These are phyloP conservation scores for Verticillium albo-atrum DNA, from an alignment of 2,329 filamentous ascomycete species.

Conservation along the genomic window DNA sequence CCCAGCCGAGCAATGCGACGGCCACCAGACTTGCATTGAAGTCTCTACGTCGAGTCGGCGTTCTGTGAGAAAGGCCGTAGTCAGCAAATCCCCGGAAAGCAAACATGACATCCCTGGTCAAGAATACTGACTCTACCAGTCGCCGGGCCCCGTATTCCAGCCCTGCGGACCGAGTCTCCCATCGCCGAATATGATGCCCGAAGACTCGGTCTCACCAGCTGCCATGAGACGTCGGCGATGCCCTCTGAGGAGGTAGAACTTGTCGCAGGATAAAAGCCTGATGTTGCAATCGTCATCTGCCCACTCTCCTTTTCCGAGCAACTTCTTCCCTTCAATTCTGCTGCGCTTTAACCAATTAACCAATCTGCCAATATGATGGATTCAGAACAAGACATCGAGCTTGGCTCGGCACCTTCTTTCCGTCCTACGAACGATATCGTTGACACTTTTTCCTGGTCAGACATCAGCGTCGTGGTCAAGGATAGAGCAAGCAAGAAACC, in stretches of 20 bases:
- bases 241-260: background rate
- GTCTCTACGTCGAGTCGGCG: background rate
- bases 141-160: background rate
- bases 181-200: background rate
- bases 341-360: too few relatives aligned
- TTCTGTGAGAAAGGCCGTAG: background rate
- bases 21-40: background rate
- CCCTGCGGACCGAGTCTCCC: background rate
- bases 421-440: slow-evolving; percentile 62
- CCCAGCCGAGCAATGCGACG: too few relatives aligned
- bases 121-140: background rate
- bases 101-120: background rate
- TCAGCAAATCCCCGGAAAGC: background rate
- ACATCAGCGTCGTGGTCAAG: slow-evolving; percentile 67
- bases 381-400: background rate
- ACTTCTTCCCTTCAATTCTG: background rate
- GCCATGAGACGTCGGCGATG: background rate
- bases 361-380: background rate
- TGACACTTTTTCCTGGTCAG: slow-evolving; percentile 60
- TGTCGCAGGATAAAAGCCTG: background rate
- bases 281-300: background rate
- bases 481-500: slow-evolving; percentile 61
- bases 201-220: background rate
- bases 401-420: slow-evolving; percentile 17
- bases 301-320: background rate